phyloP scores from a whole-genome alignment of 495 filamentous ascomycete genomes.

The Neohortaea acidophila region DNA sequence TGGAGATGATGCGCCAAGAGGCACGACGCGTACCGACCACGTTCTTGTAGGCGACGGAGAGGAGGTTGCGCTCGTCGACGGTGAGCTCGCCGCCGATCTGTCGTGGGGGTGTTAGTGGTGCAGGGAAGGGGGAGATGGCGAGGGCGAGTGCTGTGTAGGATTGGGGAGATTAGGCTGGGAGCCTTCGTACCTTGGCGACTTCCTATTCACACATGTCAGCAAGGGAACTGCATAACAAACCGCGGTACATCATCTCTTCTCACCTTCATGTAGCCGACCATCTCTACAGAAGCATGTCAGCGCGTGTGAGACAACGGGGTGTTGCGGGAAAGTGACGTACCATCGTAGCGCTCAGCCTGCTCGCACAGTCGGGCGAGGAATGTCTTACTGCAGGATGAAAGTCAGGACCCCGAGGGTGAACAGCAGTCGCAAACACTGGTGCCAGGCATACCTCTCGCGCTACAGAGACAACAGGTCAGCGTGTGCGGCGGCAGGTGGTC shows the following conservation, averaged over 20 bases:
- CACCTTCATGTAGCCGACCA: conserved; percentile 99
- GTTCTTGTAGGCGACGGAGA: conserved; percentile 99
- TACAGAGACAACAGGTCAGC: conserved; percentile 8
- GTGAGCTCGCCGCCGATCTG: conserved; percentile 87
- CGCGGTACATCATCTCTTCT: conserved; percentile 22
- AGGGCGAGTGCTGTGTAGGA: too few relatives aligned
- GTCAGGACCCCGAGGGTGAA: conserved; percentile 25
- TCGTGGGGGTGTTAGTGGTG: conserved; percentile 5
- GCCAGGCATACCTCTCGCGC: conserved; percentile 14
- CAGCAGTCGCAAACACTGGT: neutral
- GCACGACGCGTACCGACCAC: conserved; percentile 97
- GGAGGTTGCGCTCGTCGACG: conserved; percentile 97
- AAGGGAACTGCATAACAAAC: conserved; percentile 1
- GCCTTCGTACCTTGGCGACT: conserved; percentile 74
- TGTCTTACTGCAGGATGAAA: conserved; percentile 75
- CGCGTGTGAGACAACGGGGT: conserved; percentile 4
- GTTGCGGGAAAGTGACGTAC: conserved; percentile 33
- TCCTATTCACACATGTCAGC: conserved; percentile 40
- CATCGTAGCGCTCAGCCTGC: conserved; percentile 99
- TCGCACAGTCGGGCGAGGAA: conserved; percentile 99
- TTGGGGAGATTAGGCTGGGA: neutral
- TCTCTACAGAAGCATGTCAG: conserved; percentile 46
- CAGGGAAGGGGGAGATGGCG: too few relatives aligned
- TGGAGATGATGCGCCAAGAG: conserved; percentile 99
- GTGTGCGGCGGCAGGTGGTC: neutral